phyloP scores from a whole-genome alignment of 1,284 basidiomycete genomes.

The Pyrrhoderma noxium region DNA sequence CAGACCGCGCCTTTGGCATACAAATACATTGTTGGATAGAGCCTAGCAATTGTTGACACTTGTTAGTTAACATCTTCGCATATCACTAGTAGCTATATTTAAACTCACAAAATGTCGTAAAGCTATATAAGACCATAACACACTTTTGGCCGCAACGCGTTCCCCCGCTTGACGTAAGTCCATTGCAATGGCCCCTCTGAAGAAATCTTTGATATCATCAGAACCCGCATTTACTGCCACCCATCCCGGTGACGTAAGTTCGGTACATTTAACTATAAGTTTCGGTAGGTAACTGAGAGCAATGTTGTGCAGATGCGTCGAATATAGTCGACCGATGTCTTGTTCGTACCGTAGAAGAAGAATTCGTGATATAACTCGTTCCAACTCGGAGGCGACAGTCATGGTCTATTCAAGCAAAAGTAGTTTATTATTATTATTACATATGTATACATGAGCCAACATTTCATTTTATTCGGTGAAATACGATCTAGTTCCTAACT shows the following conservation, averaged over 20 bases:
- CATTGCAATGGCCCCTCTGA: constrained; percentile 58
- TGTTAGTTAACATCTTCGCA: background rate
- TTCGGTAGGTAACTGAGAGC: constrained; percentile 57
- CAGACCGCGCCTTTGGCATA: constrained; percentile 54
- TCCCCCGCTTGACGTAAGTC: constrained; percentile 67
- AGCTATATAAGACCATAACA: constrained; percentile 68
- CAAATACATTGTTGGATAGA: constrained; percentile 55
- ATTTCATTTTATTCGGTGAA: background rate
- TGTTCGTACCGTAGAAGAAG: constrained; percentile 60
- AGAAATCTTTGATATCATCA: constrained; percentile 66
- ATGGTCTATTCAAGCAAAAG: constrained; percentile 33
- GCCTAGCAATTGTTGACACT: constrained; percentile 35
- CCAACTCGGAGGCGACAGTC: constrained; percentile 45
- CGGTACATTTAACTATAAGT: constrained; percentile 53
- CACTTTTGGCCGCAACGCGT: constrained; percentile 66
- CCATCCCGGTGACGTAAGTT: constrained; percentile 57
- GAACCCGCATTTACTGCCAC: constrained; percentile 53
- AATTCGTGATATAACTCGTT: constrained; percentile 54
- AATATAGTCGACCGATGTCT: constrained; percentile 62
- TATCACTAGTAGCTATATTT: constrained; percentile 4
- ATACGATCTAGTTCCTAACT: background rate
- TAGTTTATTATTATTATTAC: background rate
- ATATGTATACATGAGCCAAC: background rate
- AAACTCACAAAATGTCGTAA: constrained; percentile 58
- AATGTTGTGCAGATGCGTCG: constrained; percentile 55